These are phyloP conservation scores for Aspergillus persii DNA, from an alignment of 2,329 filamentous ascomycete species.

Conservation along the genomic window DNA sequence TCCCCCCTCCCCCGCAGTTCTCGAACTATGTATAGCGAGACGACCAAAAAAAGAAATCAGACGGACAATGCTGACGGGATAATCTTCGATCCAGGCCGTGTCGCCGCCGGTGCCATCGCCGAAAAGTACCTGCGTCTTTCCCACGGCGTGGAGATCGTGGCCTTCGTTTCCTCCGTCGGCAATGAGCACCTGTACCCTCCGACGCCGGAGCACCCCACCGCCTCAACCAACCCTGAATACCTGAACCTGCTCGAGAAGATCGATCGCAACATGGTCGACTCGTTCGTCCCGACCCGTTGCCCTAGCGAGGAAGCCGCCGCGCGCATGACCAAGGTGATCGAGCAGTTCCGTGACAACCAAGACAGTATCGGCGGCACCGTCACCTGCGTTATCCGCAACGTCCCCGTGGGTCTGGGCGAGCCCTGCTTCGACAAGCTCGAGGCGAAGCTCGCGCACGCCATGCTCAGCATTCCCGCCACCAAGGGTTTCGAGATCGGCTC, in stretches of 20 bases:
- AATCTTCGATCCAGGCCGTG: conserved; percentile 56
- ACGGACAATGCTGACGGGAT: background rate
- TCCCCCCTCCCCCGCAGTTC: background rate
- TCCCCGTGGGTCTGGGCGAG: conserved; percentile 83
- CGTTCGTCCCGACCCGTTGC: conserved; percentile 82
- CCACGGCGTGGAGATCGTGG: conserved; percentile 85
- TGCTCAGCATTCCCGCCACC: conserved; percentile 90
- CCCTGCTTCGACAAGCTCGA: conserved; percentile 95
- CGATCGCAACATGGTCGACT: conserved; percentile 74
- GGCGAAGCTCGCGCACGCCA: conserved; percentile 84
- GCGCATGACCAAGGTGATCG: conserved; percentile 77
- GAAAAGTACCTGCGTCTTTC: conserved; percentile 84
- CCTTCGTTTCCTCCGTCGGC: conserved; percentile 85
- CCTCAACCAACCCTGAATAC: conserved; percentile 75
- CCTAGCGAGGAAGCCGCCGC: conserved; percentile 64
- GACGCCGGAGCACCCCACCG: conserved; percentile 63
- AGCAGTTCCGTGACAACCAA: conserved; percentile 69
- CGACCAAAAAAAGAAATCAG: background rate
- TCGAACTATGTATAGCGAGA: background rate
- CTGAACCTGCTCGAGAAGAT: conserved; percentile 70
- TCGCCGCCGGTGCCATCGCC: conserved; percentile 86
- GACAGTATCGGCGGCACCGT: conserved; percentile 95
- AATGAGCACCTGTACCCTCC: conserved; percentile 73
- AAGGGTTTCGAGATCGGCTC: conserved; percentile 97
- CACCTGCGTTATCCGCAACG: conserved; percentile 86